Base-by-base conservation (phyloP, 108 stramenopile genomes). In the Skeletonema tropicum region DNA sequence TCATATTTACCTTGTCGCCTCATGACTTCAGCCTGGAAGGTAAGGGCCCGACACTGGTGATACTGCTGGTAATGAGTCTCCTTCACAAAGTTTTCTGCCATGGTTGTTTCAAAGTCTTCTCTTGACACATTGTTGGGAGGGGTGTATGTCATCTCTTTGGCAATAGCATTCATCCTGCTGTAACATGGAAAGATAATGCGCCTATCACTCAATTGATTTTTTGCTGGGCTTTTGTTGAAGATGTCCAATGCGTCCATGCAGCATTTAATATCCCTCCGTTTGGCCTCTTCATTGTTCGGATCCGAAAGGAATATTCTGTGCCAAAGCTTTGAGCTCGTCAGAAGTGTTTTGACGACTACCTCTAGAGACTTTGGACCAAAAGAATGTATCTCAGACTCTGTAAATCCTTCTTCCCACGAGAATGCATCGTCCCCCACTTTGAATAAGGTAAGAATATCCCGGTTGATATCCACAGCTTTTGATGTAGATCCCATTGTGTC, bases 361-460 rank as follows among this genome's bases (percentile, higher is more conserved):
- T 21, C 11, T 0, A 60, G 60, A 13, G 60, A 60, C 60, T 60
- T 60, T 30, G 60, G 60, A 10, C 60, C 60, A 3, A 60, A 35
- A 5, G 60, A 5, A 17, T 60, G 0, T 21, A 60, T 23, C 2
- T 60, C 60, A 21, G 4, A 30, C 0, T 3, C 1, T 14, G 30
- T 26, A 35, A 60, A 60, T 35, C 60, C 60, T 17, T 3, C 0
- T 12, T 60, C 60, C 60, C 60, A 60, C 0, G 31, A 33, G 60
- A 33, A 60, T 0, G 1, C 60, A 5, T 60, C 60, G 2, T 29
- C 26, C 17, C 21, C 60, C 14, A 0, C n/a, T 35, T 60, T 60
- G 60, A 29, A 29, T 29, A 29, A 29, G 26, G 26, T 29, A 29
- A 29, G 26, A 29, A 29, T 29, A 29, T 29, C 60, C 0, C 60